phyloP scores from a whole-genome alignment of 176 grass and related monocot species.

The Cenchrus purpureus region DNA sequence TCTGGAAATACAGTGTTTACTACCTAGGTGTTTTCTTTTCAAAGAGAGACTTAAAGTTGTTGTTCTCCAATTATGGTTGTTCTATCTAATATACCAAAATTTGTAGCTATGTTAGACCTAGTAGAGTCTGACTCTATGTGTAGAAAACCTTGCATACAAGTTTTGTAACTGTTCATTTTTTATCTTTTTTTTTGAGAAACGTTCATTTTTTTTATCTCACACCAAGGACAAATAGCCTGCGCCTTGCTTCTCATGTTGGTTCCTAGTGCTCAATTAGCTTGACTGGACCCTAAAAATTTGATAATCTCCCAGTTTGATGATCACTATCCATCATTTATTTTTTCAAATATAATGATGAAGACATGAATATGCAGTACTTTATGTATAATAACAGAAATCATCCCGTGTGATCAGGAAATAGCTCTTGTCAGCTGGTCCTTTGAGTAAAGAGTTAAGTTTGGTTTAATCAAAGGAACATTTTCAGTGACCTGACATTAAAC shows the following conservation, averaged over 20 bases:
- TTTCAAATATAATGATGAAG: slow-evolving; percentile 11
- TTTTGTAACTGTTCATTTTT: not conserved
- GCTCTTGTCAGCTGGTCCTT: not conserved
- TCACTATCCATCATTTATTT: not conserved
- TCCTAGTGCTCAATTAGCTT: not conserved
- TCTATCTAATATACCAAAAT: not conserved
- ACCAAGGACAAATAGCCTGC: not conserved
- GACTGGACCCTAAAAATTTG: not conserved
- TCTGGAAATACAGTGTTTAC: not conserved
- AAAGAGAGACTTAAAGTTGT: not conserved
- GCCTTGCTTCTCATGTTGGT: not conserved
- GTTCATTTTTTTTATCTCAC: not conserved
- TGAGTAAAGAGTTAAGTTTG: not conserved
- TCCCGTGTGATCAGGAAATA: not conserved
- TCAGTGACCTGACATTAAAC: not conserved
- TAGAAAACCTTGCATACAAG: not conserved
- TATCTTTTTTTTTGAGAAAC: not conserved
- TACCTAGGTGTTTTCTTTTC: not conserved
- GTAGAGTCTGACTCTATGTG: not conserved
- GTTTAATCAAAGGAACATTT: not conserved
- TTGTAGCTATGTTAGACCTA: not conserved
- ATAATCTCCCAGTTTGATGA: not conserved
- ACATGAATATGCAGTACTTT: not conserved
- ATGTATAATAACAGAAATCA: not conserved
- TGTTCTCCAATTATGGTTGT: not conserved